These are phyloP conservation scores for Cercospora sp. DNA, from an alignment of 2,329 filamentous ascomycete species.

Conservation along the genomic window DNA sequence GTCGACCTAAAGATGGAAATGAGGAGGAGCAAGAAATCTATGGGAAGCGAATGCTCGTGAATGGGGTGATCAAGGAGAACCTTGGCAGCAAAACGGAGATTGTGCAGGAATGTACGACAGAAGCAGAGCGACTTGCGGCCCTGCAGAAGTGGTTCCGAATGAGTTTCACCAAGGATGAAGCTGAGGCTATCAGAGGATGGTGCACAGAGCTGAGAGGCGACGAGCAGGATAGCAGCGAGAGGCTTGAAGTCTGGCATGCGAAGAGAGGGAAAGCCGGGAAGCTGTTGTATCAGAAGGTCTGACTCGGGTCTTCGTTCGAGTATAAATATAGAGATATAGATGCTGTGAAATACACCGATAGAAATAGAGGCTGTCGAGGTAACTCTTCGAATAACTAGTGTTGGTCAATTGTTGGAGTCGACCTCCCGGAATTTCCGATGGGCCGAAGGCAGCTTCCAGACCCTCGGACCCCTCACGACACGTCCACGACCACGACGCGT, in stretches of 20 bases:
- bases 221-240: neutral
- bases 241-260: slow-evolving; percentile 14
- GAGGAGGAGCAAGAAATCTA: slow-evolving; percentile 34
- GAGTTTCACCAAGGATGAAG: slow-evolving; percentile 42
- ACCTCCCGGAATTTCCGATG: neutral
- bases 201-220: slow-evolving; percentile 12
- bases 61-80: slow-evolving; percentile 49
- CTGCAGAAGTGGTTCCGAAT: slow-evolving; percentile 50
- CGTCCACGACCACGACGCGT: slow-evolving; percentile 4
- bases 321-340: neutral
- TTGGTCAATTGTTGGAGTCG: neutral
- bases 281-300: neutral
- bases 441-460: slow-evolving; percentile 1
- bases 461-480: slow-evolving; percentile 5
- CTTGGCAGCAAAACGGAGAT: slow-evolving; percentile 48
- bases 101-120: slow-evolving; percentile 44
- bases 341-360: neutral
- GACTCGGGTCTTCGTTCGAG: neutral
- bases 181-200: slow-evolving; percentile 41
- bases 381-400: neutral
- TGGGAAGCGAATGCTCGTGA: slow-evolving; percentile 46
- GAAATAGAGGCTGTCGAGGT: neutral
- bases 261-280: slow-evolving; percentile 11
- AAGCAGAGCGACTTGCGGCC: slow-evolving; percentile 46
- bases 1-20: slow-evolving; percentile 20